Evolutionary conservation across 306 rosid genomes (phyloP).

Genomic region (Vigna angularis): DNA sequence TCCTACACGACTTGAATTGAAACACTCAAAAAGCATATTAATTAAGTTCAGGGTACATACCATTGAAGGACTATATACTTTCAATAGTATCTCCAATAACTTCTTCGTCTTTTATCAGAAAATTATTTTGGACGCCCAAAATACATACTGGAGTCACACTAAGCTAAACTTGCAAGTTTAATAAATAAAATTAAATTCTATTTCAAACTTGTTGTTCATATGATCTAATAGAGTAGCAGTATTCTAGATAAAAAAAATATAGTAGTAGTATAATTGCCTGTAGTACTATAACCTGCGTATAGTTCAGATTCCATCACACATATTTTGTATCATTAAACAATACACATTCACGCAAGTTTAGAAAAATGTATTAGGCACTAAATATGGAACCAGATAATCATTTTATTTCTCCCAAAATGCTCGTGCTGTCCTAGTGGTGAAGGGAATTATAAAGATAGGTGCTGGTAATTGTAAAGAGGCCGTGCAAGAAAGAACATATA

Average conservation of each 20-base stretch:
- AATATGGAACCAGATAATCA: slow-evolving; percentile 1
- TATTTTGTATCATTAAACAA: slow-evolving; percentile 6
- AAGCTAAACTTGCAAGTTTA: background rate
- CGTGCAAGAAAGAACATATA: slow-evolving; percentile 9
- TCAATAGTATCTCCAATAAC: background rate
- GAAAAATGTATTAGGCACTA: background rate
- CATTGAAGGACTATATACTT: background rate
- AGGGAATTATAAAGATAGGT: background rate
- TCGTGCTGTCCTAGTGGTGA: background rate
- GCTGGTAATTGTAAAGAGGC: background rate
- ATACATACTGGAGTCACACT: background rate
- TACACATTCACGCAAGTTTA: background rate
- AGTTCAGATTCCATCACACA: background rate
- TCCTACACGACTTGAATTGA: background rate
- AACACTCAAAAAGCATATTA: background rate
- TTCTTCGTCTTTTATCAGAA: background rate
- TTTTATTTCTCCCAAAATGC: slow-evolving; percentile 19
- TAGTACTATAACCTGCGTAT: background rate
- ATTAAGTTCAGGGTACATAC: background rate
- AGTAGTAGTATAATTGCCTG: background rate
- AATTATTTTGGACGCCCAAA: slow-evolving; percentile 8
- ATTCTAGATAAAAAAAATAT: too few species aligned
- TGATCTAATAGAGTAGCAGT: background rate
- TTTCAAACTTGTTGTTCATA: slow-evolving; percentile 10
- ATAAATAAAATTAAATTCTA: slow-evolving; percentile 6